Evolutionary conservation across 768 basidiomycete species (phyloP).

Genomic region (Tulasnella sp.): DNA sequence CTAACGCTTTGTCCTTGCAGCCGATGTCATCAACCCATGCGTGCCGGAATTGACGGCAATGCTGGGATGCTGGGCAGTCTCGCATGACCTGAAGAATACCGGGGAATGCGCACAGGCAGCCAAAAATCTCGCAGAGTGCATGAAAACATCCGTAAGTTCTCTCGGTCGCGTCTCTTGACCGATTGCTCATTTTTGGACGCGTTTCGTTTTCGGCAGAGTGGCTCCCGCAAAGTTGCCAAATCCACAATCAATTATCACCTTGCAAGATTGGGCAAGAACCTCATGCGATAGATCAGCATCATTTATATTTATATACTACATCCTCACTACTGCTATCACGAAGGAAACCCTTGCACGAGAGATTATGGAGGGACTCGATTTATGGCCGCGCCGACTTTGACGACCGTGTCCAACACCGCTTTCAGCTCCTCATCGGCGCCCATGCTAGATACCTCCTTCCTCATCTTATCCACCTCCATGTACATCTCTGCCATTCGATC

Average conservation of each 20-base stretch:
- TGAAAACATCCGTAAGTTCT: constrained; percentile 76
- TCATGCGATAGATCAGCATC: constrained; percentile 31
- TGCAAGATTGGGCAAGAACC: constrained; percentile 56
- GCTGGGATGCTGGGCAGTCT: constrained; percentile 87
- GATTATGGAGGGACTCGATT: constrained; percentile 16
- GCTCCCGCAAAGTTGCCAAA: constrained; percentile 65
- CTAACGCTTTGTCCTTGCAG: constrained; percentile 38
- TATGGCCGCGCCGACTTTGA: constrained; percentile 50
- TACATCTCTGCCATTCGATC: constrained; percentile 37
- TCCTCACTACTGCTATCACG: constrained; percentile 1
- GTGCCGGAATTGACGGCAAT: constrained; percentile 71
- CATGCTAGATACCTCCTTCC: constrained; percentile 25
- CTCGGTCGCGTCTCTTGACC: background rate
- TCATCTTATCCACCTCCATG: constrained; percentile 31
- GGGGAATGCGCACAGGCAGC: constrained; percentile 62
- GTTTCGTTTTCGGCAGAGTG: constrained; percentile 53
- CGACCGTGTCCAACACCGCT: constrained; percentile 61
- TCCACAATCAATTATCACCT: constrained; percentile 91
- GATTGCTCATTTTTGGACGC: background rate
- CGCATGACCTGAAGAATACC: constrained; percentile 60
- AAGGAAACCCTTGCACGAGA: background rate
- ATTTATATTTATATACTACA: constrained; percentile 20
- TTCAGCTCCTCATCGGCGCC: constrained; percentile 50
- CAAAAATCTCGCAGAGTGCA: constrained; percentile 71
- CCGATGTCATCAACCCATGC: constrained; percentile 58